Evolutionary conservation across 352 stramenopile species (phyloP), one percentile per base, ranked within the genome.

Genomic region (Elongisporangium anandrum): DNA sequence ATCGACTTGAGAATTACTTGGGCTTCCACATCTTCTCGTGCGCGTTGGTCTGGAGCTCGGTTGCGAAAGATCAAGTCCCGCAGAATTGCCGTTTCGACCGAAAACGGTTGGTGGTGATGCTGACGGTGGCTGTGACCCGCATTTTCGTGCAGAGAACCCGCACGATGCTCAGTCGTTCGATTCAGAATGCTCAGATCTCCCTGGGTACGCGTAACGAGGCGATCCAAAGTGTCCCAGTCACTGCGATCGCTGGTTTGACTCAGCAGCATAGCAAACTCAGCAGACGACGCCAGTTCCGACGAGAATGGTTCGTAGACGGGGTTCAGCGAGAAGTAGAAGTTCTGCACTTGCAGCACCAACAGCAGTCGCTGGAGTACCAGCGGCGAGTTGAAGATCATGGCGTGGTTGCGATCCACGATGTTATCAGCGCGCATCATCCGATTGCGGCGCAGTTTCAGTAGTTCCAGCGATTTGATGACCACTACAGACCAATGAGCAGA

Each of bases 341-440:
- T 93, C 64, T 95, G 85, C 39, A 93, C 77, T 57, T 92, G 75
- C 7, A 95, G 59, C 12, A 95, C 74, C 12, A 71, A 69, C 49
- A 95, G 63, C 56, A 97, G 54, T 16, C 85, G 79, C 62, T 85
- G 75, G 47, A 96, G 61, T 29, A 95, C 69, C n/a, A 81, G 55
- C 19, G 82, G 76, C 13, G 75, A 86, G 54, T 90, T 91, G 72
- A 97, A 88, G 57, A 98, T 78, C n/a, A 98, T 78, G 13, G 87
- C 75, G 69, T 98, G 95, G 64, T 98, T 98, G 56, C 92, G 85
- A 60, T 98, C 90, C 17, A 98, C 85, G 19, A 94, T 85, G 61
- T 88, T 92, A 69, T 94, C 81, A 8, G 74, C 72, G 2, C 85
- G 75, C 34, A 87, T 79, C 81, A 94, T 81, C 24, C 85, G 82